A percentile compares a stretch with the other conserved stretches of the same genome.
Conservation (phyloP, 495 filamentous ascomycete species). For the Geopyxis carbonaria region DNA sequence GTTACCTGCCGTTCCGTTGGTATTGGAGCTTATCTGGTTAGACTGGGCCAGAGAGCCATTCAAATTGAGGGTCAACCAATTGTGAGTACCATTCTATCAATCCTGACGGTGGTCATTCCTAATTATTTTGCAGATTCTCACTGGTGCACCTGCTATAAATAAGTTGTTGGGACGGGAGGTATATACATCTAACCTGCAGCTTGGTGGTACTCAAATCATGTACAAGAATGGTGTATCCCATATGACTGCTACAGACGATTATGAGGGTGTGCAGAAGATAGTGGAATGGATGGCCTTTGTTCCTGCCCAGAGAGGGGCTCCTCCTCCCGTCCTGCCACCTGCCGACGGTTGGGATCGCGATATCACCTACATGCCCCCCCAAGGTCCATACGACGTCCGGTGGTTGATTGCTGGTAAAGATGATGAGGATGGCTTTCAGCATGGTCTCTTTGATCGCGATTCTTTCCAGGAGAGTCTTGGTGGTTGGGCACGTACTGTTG, state of each 20-base stretch:
- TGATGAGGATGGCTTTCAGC: slow-evolving; percentile 70
- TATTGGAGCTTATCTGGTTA: slow-evolving; percentile 97
- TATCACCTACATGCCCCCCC: slow-evolving; percentile 69
- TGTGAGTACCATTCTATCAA: slow-evolving; percentile 16
- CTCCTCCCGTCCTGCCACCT: slow-evolving; percentile 69
- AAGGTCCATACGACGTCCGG: slow-evolving; percentile 82
- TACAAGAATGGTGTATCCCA: slow-evolving; percentile 99
- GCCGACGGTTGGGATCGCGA: slow-evolving; percentile 90
- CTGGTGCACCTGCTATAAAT: slow-evolving; percentile 93
- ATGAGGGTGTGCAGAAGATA: slow-evolving; percentile 93
- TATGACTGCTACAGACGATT: slow-evolving; percentile 95
- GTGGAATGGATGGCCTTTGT: slow-evolving; percentile 95
- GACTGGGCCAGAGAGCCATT: slow-evolving; percentile 91
- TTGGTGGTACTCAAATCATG: slow-evolving; percentile 99
- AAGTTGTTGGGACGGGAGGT: slow-evolving; percentile 95
- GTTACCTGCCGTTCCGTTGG: slow-evolving; percentile 94
- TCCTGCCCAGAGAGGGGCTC: slow-evolving; percentile 78
- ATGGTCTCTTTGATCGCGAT: slow-evolving; percentile 85
- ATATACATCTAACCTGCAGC: slow-evolving; percentile 95
- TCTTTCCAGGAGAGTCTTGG: slow-evolving; percentile 95
- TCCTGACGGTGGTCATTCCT: slow-evolving; percentile 2
- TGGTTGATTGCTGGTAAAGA: slow-evolving; percentile 85
- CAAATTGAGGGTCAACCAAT: slow-evolving; percentile 99
- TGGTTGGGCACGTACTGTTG: slow-evolving; percentile 91
- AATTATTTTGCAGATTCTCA: slow-evolving; percentile 46